Conservation (phyloP, 2,329 filamentous ascomycete species). For the Nigrospora osmanthi region DNA sequence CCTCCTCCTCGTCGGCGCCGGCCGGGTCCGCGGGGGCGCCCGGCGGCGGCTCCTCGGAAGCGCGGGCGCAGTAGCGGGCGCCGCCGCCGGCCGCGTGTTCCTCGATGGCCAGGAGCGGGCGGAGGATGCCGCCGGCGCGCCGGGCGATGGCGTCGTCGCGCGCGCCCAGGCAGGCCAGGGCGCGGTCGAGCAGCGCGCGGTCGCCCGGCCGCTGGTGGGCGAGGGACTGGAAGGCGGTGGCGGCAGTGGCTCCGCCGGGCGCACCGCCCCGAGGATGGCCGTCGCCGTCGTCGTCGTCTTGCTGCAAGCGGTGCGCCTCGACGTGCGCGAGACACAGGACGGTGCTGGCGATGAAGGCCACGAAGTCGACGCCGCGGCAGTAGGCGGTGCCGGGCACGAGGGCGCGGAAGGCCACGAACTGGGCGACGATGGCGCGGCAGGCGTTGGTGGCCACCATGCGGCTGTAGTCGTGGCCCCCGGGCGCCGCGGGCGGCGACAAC, state of each 20-base stretch:
- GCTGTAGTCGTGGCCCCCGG: slow-evolving; percentile 25
- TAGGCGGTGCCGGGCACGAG: slow-evolving; percentile 20
- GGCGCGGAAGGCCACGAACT: slow-evolving; percentile 28
- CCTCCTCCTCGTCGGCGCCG: neutral
- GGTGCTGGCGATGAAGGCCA: slow-evolving; percentile 29
- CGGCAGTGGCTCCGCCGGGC: neutral
- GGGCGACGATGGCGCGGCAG: slow-evolving; percentile 31
- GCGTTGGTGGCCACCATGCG: slow-evolving; percentile 30
- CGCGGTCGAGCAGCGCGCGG: slow-evolving; percentile 2
- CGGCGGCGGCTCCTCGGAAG: neutral
- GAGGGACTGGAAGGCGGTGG: slow-evolving; percentile 11
- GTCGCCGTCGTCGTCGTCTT: neutral
- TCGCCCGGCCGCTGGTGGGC: slow-evolving; percentile 1
- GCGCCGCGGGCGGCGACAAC: slow-evolving; percentile 15
- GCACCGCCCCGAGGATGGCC: no score
- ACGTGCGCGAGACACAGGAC: slow-evolving; percentile 33
- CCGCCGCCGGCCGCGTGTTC: slow-evolving; percentile 18
- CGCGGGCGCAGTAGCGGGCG: slow-evolving; percentile 11
- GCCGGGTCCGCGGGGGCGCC: slow-evolving; percentile 1
- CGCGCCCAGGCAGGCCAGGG: slow-evolving; percentile 2
- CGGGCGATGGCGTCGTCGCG: slow-evolving; percentile 19
- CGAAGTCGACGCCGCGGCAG: slow-evolving; percentile 33
- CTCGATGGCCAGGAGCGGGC: slow-evolving; percentile 20
- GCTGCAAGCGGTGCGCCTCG: slow-evolving; percentile 15
- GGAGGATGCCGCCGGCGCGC: slow-evolving; percentile 18